phyloP scores from a whole-genome alignment of 148 eudicot species.

The Gaultheria prostrata region DNA sequence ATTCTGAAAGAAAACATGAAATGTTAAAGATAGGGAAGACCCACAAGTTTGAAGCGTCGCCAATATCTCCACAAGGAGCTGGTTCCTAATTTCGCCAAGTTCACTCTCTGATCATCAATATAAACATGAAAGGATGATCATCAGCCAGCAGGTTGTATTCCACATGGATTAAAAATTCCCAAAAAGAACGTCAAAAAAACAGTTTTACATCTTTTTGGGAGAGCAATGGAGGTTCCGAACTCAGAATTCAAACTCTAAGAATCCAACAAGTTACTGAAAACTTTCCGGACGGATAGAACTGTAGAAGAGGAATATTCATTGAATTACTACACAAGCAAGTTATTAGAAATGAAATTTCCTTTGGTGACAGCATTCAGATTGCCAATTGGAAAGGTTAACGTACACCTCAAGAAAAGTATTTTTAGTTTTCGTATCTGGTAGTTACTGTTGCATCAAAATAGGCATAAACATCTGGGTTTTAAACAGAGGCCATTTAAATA shows the following conservation, averaged over 20 bases:
- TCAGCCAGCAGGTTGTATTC: background rate
- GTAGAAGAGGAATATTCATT: background rate
- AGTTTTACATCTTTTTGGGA: background rate
- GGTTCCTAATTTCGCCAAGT: conserved; percentile 75
- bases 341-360: background rate
- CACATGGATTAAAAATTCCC: background rate
- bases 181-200: no score
- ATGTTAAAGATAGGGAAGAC: conserved; percentile 20
- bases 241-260: background rate
- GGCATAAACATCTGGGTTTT: background rate
- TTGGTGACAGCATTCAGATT: background rate
- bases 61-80: conserved; percentile 85
- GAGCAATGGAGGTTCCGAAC: background rate
- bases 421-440: background rate
- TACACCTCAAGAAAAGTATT: background rate
- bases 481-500: background rate
- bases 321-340: background rate
- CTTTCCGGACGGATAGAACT: background rate
- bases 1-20: background rate
- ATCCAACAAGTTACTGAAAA: background rate
- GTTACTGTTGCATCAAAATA: background rate
- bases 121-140: background rate
- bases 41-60: conserved; percentile 72
- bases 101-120: conserved; percentile 51
- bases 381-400: background rate